Conservation (phyloP, 2,329 filamentous ascomycete species). For the Pyrenochaeta sp. region DNA sequence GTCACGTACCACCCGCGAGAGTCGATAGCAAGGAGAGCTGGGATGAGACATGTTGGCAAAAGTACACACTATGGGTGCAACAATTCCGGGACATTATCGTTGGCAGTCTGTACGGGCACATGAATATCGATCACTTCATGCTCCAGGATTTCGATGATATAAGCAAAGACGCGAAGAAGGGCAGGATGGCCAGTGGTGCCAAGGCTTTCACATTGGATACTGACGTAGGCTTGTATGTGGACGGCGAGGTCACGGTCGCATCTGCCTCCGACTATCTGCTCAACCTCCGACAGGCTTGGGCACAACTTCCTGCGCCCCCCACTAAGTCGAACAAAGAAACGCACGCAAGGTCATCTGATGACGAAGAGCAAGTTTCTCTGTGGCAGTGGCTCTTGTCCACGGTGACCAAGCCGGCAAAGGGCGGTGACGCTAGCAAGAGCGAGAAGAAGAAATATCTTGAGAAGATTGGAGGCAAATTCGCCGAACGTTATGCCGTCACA, state of each 20-base stretch:
- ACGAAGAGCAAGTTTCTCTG: constrained; percentile 23
- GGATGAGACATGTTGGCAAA: constrained; percentile 99
- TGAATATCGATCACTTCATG: constrained; percentile 99
- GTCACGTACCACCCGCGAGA: constrained; percentile 90
- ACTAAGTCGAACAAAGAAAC: constrained; percentile 24
- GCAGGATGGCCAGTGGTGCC: constrained; percentile 47
- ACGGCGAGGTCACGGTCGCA: constrained; percentile 65
- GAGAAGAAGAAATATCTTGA: constrained; percentile 67
- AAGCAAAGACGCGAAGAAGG: constrained; percentile 63
- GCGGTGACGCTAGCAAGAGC: constrained; percentile 34
- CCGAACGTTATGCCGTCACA: constrained; percentile 83
- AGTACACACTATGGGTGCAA: constrained; percentile 88
- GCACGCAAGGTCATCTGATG: constrained; percentile 13
- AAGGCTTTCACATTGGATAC: constrained; percentile 29
- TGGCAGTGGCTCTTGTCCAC: constrained; percentile 31
- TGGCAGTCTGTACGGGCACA: constrained; percentile 84
- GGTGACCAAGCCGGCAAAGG: constrained; percentile 19
- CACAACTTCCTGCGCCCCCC: constrained; percentile 68
- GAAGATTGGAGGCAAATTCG: constrained; percentile 80
- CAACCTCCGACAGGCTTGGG: constrained; percentile 81
- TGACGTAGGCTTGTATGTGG: constrained; percentile 42
- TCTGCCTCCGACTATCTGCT: constrained; percentile 83
- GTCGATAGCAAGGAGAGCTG: constrained; percentile 85
- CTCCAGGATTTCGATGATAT: constrained; percentile 85
- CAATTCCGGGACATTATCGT: constrained; percentile 92